A percentile compares a stretch with the other conserved stretches of the same genome.
These are phyloP conservation scores for Cyberlindnera mycetangii DNA, from an alignment of 805 yeast genomes.

Conservation along the genomic window DNA sequence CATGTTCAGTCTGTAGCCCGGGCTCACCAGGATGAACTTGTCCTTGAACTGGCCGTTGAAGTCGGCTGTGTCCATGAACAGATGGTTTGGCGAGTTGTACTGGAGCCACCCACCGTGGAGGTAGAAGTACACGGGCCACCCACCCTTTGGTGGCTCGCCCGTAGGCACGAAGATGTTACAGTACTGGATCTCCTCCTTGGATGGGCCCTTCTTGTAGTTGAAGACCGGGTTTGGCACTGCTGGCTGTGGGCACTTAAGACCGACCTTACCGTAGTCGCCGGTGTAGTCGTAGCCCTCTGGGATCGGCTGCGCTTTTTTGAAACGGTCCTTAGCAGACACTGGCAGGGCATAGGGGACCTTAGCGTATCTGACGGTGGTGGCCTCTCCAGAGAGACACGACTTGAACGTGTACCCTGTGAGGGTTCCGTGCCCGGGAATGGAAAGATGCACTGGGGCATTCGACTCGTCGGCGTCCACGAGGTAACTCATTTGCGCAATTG, in stretches of 20 bases:
- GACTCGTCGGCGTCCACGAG: conserved; percentile 7
- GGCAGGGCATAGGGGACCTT: conserved; percentile 36
- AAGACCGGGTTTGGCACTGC: conserved; percentile 29
- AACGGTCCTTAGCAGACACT: conserved; percentile 32
- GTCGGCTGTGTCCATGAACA: conserved; percentile 25
- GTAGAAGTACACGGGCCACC: conserved; percentile 42
- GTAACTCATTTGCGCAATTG: conserved; percentile 7
- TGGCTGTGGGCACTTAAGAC: conserved; percentile 38
- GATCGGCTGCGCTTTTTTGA: conserved; percentile 32
- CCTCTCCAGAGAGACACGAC: conserved; percentile 12
- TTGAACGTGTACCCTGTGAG: conserved; percentile 28
- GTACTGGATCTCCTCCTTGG: conserved; percentile 34
- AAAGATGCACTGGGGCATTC: conserved; percentile 7
- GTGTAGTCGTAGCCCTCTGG: conserved; percentile 36
- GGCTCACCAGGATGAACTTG: conserved; percentile 36
- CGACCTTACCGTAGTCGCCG: conserved; percentile 36
- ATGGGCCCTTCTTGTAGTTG: conserved; percentile 18
- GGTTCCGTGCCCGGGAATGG: conserved; percentile 23
- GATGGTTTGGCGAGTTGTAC: conserved; percentile 22
- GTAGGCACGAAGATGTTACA: conserved; percentile 40
- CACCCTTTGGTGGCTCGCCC: conserved; percentile 31
- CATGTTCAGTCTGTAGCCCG: conserved; percentile 41
- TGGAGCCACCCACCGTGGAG: conserved; percentile 46
- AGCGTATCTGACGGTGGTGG: conserved; percentile 28
- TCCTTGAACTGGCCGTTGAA: conserved; percentile 28